A percentile compares a stretch with the other conserved stretches of the same genome.
phyloP scores from a whole-genome alignment of 345 rosid species.

The Brassica cretica region DNA sequence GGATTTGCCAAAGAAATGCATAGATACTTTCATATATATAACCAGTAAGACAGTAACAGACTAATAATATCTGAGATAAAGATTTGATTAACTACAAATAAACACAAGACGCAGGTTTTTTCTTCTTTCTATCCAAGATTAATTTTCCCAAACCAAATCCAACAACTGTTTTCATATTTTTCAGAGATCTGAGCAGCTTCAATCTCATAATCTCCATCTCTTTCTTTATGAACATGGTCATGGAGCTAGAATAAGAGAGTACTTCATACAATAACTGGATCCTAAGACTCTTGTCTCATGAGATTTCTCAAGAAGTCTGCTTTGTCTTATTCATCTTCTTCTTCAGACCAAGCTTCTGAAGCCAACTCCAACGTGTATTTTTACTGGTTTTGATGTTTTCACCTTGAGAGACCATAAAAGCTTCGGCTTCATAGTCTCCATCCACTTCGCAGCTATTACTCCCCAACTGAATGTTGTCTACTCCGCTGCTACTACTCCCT shows the following conservation, averaged over 20 bases:
- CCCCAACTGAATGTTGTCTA: not conserved
- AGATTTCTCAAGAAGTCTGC: not conserved
- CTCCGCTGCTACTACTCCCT: not conserved
- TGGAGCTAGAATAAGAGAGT: not conserved
- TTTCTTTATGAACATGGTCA: not conserved
- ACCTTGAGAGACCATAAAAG: not conserved
- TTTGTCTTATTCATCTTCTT: not conserved
- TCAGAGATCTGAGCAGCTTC: not conserved
- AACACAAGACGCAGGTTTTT: not conserved
- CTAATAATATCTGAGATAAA: not conserved
- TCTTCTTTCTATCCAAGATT: not conserved
- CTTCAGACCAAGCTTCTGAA: not conserved
- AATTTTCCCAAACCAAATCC: not conserved
- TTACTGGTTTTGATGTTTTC: not conserved
- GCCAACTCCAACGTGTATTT: not conserved
- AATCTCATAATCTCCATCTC: not conserved
- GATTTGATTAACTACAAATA: not conserved
- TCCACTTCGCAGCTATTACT: not conserved
- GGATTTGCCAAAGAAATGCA: not conserved
- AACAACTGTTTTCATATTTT: not conserved
- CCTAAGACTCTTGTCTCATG: not conserved
- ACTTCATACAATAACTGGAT: not conserved
- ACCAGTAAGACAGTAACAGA: not conserved
- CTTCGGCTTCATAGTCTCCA: not conserved
- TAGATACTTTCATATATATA: not conserved